These are phyloP conservation scores for Candida yuanshanica DNA, from an alignment of 805 yeast species.

Conservation along the genomic window DNA sequence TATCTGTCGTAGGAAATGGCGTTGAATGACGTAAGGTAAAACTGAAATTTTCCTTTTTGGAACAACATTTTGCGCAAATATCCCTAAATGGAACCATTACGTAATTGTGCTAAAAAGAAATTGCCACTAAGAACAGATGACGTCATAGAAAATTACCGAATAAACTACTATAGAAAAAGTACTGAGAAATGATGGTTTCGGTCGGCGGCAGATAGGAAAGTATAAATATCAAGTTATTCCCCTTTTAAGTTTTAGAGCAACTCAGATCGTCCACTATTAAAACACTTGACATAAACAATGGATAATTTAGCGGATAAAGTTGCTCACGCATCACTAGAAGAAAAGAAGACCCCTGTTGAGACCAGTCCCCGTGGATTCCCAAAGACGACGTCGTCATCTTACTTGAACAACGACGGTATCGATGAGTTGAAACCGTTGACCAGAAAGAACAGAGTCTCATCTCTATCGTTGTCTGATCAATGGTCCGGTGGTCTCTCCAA, in stretches of 20 bases:
- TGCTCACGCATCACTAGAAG: not conserved
- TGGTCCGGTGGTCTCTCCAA: constrained; percentile 42
- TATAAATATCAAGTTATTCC: not conserved
- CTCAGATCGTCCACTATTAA: not conserved
- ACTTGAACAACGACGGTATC: constrained; percentile 67
- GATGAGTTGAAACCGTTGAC: constrained; percentile 59
- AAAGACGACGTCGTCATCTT: constrained; percentile 44
- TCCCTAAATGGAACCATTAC: not conserved
- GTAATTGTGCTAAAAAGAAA: not conserved
- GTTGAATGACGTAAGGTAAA: not conserved
- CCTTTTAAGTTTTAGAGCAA: not conserved
- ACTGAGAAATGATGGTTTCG: too few species aligned
- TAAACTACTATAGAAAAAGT: too few species aligned
- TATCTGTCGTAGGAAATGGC: too few species aligned
- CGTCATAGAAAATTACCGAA: not conserved
- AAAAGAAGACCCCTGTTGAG: not conserved
- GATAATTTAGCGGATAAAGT: not conserved
- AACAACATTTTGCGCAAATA: not conserved
- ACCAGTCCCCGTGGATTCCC: constrained; percentile 1
- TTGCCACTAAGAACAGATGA: not conserved
- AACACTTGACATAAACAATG: not conserved
- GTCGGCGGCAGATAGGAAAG: not conserved
- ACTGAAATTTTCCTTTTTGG: not conserved
- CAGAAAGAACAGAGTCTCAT: constrained; percentile 58
- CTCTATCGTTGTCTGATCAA: constrained; percentile 66